phyloP scores from a whole-genome alignment of 2,329 filamentous ascomycete species.

The Pseudogymnoascus sp. region DNA sequence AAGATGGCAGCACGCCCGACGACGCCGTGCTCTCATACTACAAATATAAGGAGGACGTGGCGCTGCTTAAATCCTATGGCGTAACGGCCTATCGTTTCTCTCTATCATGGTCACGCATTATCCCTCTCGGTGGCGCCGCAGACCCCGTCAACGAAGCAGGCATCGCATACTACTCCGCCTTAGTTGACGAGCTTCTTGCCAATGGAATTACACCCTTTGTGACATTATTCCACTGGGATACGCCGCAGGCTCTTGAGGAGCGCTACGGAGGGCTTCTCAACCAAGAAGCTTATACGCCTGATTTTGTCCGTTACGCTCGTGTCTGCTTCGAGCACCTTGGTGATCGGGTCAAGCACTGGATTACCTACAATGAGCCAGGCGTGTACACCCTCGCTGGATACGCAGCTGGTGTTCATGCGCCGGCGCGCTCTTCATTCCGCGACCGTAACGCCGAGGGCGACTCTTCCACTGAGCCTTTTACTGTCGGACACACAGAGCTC shows the following conservation, averaged over 20 bases:
- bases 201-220: neutral
- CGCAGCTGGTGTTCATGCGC: constrained; percentile 68
- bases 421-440: constrained; percentile 70
- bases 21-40: constrained; percentile 34
- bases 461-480: constrained; percentile 70
- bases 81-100: constrained; percentile 56
- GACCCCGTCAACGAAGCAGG: constrained; percentile 8
- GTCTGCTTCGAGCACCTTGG: constrained; percentile 30
- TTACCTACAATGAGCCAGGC: constrained; percentile 87
- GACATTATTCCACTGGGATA: constrained; percentile 6
- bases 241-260: constrained; percentile 30
- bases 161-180: neutral
- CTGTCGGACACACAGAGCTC: constrained; percentile 71
- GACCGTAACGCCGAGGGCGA: constrained; percentile 62
- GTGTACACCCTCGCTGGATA: constrained; percentile 76
- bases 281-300: constrained; percentile 26
- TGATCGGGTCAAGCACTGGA: constrained; percentile 61
- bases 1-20: constrained; percentile 33
- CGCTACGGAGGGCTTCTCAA: constrained; percentile 31
- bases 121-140: constrained; percentile 36
- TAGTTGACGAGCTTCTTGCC: neutral
- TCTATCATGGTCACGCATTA: constrained; percentile 56
- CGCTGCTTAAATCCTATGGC: constrained; percentile 48
- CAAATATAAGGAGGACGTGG: constrained; percentile 44
- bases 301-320: constrained; percentile 31